Base-by-base conservation (phyloP, 202 grass and related monocot species). In the Saccharum hybrid region DNA sequence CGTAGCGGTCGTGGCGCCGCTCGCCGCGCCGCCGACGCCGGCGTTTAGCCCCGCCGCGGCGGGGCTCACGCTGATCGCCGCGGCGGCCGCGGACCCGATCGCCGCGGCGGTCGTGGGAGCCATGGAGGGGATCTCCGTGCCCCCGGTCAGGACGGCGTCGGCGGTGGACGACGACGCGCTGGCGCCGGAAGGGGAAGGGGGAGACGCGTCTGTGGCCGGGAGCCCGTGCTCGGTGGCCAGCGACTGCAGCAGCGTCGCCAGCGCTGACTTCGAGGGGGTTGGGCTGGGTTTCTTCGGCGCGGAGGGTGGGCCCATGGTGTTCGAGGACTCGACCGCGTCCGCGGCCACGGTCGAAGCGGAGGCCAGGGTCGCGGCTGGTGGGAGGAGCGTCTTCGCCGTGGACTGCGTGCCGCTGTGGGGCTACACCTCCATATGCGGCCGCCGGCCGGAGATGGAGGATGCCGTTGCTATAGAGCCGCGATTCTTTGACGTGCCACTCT, bases 351-450 rank as follows among this genome's bases (percentile, higher is more conserved):
- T 83, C 14, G 66, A 85, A 78, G 89, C 82, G 42, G 89, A 73
- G 82, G 85, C 74, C 7, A 80, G 81, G 54, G 88, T 84, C 49
- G 84, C 86, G 22, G 78, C 81, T 8, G 73, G 72, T 28, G 86
- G 69, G 16, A 89, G 79, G 81, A 98, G 91, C 28, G 89, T 96
- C n/a, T 96, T 96, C 79, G 81, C 89, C 42, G 75, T 90, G 5
- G 91, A 96, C 28, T 96, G 86, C 52, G 83, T 92, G 19, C 96
- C 93, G n/a, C 93, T 98, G 30, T 98, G 96, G 96, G 96, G 96
- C 8, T 89, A 45, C 68, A 87, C 36, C 6, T 94, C 93, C 0
- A 98, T 98, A 8, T 90, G 88, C 21, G 96, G 96, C 28, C 91
- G 91, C 57, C 74, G 96, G 6, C 89, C 91, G 7, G 96, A 98